phyloP scores from a whole-genome alignment of 1,284 basidiomycete genomes.

The Abortiporus biennis region DNA sequence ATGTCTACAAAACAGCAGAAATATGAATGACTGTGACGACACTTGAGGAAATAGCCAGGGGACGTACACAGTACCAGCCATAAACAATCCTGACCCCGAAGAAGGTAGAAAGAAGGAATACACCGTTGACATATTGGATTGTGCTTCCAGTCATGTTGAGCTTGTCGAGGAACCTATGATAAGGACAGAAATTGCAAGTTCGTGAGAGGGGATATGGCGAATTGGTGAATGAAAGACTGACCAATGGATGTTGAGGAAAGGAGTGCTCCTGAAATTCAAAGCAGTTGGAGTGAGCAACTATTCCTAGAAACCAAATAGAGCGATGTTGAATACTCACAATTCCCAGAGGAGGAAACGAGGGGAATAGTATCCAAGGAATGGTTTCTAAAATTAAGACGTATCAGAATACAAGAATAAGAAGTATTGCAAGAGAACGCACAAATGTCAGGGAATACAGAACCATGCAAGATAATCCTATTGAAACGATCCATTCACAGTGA shows the following conservation, averaged over 20 bases:
- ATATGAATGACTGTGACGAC: conserved; percentile 1
- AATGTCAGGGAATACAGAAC: conserved; percentile 53
- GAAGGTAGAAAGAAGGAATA: conserved; percentile 56
- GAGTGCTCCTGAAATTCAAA: conserved; percentile 63
- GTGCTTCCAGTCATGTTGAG: conserved; percentile 59
- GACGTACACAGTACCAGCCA: conserved; percentile 55
- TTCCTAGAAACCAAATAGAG: too few species aligned
- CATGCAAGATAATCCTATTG: conserved; percentile 49
- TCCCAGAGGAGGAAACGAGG: conserved; percentile 73
- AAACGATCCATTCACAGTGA: not conserved
- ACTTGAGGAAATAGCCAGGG: not conserved
- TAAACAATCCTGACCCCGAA: conserved; percentile 58
- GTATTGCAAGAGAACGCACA: conserved; percentile 33
- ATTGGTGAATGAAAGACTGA: conserved; percentile 21
- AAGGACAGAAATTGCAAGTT: too few species aligned
- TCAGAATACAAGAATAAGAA: too few species aligned
- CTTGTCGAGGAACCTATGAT: conserved; percentile 69
- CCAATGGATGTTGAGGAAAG: conserved; percentile 78
- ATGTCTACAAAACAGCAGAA: conserved; percentile 36
- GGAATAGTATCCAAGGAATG: conserved; percentile 69
- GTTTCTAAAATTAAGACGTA: conserved; percentile 40
- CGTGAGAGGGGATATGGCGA: too few species aligned
- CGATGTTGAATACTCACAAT: conserved; percentile 38
- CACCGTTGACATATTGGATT: conserved; percentile 61
- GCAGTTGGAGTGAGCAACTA: too few species aligned